Base-by-base conservation (phyloP, 345 rosid species). In the Rhizophora mangle region DNA sequence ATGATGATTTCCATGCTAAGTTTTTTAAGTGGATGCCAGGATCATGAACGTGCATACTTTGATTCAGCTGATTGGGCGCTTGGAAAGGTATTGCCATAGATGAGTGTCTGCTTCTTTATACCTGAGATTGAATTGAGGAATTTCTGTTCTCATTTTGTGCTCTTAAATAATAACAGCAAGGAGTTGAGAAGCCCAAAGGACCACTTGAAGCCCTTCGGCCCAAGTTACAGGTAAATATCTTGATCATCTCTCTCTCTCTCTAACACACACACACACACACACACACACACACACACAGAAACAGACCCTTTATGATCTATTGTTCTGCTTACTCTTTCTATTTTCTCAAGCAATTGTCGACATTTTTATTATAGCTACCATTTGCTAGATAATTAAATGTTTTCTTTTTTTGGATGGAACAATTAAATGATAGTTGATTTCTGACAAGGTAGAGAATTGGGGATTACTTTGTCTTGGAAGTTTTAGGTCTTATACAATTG, bases 11-110 rank as follows among this genome's bases (percentile, higher is more conserved):
- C 29, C n/a, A 36, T 56, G 34, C 64, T 34, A 61, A 63, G 57
- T 46, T 56, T 63, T 47, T 70, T 62, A 36, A 71, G 68, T 77
- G 68, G 64, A 63, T 79, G 51, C 54, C 77, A 95, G 99, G 99
- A 95, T 77, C 97, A 90, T 53, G 99, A 92, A 71, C 86, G 99
- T 66, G 98, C 99, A 13, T 96, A 87, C 83, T 96, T 96, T 73
- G 99, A 92, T 74, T 95, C 99, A 57, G 99, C 99, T 80, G 99
- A 95, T 74, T 95, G 99, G 99, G 99, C 99, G 52, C 92, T 95
- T 82, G 99, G 99, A 78, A 95, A 95, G 98, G 99, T 94, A 79
- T 62, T 55, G 9, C 1, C 63, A 24, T 39, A 20, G 47, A 19
- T 63, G 26, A 20, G 43, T 75, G 31, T 68, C 31, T 7, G 68